Conservation (phyloP, 345 rosid genomes). For the Erodium maritimum region DNA sequence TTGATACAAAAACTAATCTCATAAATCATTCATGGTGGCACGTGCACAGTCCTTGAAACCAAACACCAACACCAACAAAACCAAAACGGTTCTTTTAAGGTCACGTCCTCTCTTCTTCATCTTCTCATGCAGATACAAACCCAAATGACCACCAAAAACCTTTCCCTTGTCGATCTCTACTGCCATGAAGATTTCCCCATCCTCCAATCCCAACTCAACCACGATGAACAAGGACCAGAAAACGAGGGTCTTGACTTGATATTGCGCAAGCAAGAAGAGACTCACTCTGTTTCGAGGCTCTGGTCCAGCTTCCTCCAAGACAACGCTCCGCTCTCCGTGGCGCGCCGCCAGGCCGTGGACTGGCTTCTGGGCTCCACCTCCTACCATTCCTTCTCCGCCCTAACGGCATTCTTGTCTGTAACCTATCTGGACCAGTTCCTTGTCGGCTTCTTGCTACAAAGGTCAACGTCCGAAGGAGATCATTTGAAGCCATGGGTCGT, state of each 20-base stretch:
- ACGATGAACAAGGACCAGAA: background rate
- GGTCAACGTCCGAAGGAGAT: constrained; percentile 1
- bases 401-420: constrained; percentile 15
- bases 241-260: background rate
- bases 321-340: background rate
- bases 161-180: background rate
- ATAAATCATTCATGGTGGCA: too few relatives aligned
- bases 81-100: too few relatives aligned
- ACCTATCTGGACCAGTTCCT: constrained; percentile 21
- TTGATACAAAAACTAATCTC: too few relatives aligned
- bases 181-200: background rate
- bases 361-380: constrained; percentile 18
- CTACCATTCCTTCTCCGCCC: constrained; percentile 16
- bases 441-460: constrained; percentile 3
- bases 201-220: background rate
- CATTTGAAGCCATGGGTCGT: constrained; percentile 15
- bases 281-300: background rate
- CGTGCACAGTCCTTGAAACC: too few relatives aligned
- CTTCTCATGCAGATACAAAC: too few relatives aligned
- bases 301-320: background rate
- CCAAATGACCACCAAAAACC: too few relatives aligned
- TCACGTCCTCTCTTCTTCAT: too few relatives aligned
- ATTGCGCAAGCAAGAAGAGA: background rate
- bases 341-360: constrained; percentile 16
- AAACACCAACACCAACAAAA: too few relatives aligned